Conservation (phyloP, 805 yeast species). For the Pichia ethanolica region DNA sequence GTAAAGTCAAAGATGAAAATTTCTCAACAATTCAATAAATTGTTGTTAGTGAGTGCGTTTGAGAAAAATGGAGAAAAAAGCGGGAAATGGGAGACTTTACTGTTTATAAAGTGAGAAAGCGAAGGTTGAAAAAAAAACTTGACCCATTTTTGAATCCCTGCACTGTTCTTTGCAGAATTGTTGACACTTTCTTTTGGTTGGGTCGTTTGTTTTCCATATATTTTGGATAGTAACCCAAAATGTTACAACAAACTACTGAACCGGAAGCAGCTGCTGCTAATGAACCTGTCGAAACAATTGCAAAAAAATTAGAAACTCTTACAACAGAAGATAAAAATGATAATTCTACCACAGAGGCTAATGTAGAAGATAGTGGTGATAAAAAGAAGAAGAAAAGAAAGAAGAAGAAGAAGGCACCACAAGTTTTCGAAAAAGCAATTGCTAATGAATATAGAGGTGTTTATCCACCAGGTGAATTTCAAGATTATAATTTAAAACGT, state of each 20-base stretch:
- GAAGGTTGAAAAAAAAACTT: too few species aligned
- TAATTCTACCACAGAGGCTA: background rate
- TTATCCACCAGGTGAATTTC: conserved; percentile 86
- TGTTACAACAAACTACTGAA: background rate
- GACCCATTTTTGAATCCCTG: too few species aligned
- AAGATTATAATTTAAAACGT: conserved; percentile 68
- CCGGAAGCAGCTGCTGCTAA: background rate
- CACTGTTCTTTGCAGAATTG: too few species aligned
- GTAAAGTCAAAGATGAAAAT: too few species aligned
- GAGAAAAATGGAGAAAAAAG: too few species aligned
- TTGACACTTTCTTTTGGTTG: too few species aligned
- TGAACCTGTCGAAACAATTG: background rate
- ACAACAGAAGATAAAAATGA: conserved; percentile 3
- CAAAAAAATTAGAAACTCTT: background rate
- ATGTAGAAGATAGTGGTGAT: conserved; percentile 17
- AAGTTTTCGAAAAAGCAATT: conserved; percentile 43
- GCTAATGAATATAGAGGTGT: conserved; percentile 56
- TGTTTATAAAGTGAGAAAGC: too few species aligned
- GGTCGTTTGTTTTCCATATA: too few species aligned
- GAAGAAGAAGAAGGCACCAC: conserved; percentile 47
- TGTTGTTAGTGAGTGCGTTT: too few species aligned
- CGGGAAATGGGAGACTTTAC: too few species aligned
- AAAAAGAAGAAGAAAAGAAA: conserved; percentile 48
- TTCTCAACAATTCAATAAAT: too few species aligned
- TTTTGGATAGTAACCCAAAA: background rate